Evolutionary conservation across 495 filamentous ascomycete genomes (phyloP), one percentile per base, ranked within the genome.

Genomic region (Lasiosphaeria ovina): DNA sequence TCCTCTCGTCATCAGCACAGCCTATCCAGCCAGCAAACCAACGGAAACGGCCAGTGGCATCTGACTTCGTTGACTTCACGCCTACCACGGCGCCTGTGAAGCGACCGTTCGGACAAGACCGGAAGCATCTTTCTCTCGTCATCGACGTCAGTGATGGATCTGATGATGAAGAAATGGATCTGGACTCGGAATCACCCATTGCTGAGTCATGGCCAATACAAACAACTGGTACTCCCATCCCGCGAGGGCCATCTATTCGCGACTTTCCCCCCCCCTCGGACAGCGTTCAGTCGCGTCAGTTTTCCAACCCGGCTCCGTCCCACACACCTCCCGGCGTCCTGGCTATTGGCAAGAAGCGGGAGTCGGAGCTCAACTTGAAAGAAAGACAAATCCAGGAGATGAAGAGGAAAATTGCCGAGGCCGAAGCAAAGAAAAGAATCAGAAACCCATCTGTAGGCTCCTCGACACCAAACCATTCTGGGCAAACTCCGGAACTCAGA

Each of bases 1-100:
- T 38, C 3, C 31, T 60, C 3, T 58, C 67, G 4, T 16, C 64
- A 3, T 48, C 50, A 31, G 9, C 42, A 17, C 59, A 64, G 32
- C 55, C 58, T 3, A 49, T 38, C 8, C 48, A 35, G 24, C 11
- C 56, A 6, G 14, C 59, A 31, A 67, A 49, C 36, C 63, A 66
- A 42, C 83, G 88, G 17, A 96, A 96, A 72, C 87, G 93, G 24
- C 91, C 90, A n/a, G 88, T 89, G 48, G 92, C 92, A 40, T 82
- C 90, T 12, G 92, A 96, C 68, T 93, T 96, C 62, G 85, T 87
- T 55, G 79, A 79, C 48, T 84, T 85, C 60, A 76, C 84, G 4
- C 61, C 62, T 56, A 76, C 53, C 53, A 53, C 64, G 11, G 70
- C 68, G 14, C 69, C 79, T n/a, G 66, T 79, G 35, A 94, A 90